Evolutionary conservation across 805 yeast species (phyloP).

Genomic region (Myxozyma sirexii): DNA sequence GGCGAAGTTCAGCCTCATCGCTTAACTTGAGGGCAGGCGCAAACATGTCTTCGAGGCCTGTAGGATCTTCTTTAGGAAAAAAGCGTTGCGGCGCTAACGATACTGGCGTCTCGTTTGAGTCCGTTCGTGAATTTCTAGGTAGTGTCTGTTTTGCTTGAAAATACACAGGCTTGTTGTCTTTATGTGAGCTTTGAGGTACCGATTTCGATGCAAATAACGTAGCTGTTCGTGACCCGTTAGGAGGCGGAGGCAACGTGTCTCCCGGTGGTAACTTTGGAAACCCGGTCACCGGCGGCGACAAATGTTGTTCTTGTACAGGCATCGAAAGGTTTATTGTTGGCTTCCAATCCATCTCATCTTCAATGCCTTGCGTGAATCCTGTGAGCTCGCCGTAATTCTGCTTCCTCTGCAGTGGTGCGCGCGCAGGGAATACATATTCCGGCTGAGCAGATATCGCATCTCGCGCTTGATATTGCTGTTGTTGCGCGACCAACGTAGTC

Average conservation of each 20-base stretch:
- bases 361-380: neutral
- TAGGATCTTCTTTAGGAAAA: slow-evolving; percentile 27
- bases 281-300: neutral
- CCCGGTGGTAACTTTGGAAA: slow-evolving; percentile 20
- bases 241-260: slow-evolving; percentile 18
- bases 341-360: slow-evolving; percentile 28
- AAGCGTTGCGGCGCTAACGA: slow-evolving; percentile 25
- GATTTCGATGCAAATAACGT: neutral
- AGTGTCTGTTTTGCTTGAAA: neutral
- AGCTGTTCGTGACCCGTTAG: slow-evolving; percentile 11
- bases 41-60: slow-evolving; percentile 31
- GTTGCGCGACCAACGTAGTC: neutral
- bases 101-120: neutral
- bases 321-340: slow-evolving; percentile 9
- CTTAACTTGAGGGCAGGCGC: slow-evolving; percentile 22
- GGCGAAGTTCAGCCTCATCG: slow-evolving; percentile 3
- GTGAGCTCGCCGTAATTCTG: neutral
- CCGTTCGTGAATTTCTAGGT: neutral
- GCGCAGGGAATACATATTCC: neutral
- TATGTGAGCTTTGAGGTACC: neutral
- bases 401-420: neutral
- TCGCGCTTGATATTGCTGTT: neutral
- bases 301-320: neutral
- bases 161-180: neutral
- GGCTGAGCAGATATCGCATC: neutral